A percentile compares a stretch with the other conserved stretches of the same genome.
phyloP scores from a whole-genome alignment of 73 alveolate species.

The Blepharisma stoltei region DNA sequence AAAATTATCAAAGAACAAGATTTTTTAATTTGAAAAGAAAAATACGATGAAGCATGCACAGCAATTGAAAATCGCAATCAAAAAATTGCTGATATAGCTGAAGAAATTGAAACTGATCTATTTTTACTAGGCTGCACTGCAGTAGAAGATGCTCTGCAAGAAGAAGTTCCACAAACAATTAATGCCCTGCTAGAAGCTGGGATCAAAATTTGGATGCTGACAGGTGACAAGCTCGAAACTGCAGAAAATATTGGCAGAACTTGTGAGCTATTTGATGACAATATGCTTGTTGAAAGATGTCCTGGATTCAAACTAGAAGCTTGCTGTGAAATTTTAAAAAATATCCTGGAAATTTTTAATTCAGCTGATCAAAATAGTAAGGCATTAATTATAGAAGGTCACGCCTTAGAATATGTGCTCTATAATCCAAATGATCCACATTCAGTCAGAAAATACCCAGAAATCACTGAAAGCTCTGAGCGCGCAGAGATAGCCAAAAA shows the following conservation, averaged over 20 bases:
- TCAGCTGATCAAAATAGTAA: neutral
- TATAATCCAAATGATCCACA: neutral
- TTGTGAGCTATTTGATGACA: conserved; percentile 75
- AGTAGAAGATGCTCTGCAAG: conserved; percentile 96
- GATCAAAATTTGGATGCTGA: conserved; percentile 63
- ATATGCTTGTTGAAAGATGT: neutral
- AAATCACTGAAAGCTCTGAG: neutral
- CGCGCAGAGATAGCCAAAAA: neutral
- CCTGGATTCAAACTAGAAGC: neutral
- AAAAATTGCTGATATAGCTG: conserved; percentile 70
- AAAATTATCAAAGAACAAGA: conserved; percentile 82
- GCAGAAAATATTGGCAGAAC: conserved; percentile 95
- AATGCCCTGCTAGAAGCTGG: conserved; percentile 67
- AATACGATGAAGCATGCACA: conserved; percentile 52
- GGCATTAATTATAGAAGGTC: conserved; percentile 22
- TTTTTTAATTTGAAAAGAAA: conserved; percentile 62
- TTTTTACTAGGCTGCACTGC: conserved; percentile 94
- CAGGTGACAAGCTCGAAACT: conserved; percentile 98
- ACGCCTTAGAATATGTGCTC: neutral
- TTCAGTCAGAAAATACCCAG: conserved; percentile 1
- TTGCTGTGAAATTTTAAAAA: neutral
- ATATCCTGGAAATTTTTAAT: neutral
- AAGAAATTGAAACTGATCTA: conserved; percentile 80
- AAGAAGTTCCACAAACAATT: conserved; percentile 93
- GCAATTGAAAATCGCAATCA: conserved; percentile 77